Evolutionary conservation across 192 early-diverging fungal species (phyloP).

Genomic region (Lunasporangiospora selenospora): DNA sequence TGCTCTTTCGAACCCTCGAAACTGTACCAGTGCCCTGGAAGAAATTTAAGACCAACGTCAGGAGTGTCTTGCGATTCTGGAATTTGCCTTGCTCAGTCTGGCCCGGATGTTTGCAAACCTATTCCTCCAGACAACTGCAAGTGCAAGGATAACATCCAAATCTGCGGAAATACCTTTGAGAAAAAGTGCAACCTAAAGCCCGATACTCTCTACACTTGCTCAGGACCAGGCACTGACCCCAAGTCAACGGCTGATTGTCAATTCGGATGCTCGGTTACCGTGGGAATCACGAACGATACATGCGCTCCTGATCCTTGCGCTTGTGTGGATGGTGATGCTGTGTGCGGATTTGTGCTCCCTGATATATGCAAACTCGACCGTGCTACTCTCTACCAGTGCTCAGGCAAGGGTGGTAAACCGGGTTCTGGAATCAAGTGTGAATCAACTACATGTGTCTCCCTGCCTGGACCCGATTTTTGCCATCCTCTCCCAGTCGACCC

Average conservation of each 20-base stretch:
- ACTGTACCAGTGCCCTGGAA: no score
- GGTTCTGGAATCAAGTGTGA: no score
- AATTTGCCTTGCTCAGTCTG: no score
- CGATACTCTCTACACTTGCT: neutral
- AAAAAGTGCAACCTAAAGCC: neutral
- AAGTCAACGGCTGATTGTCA: neutral
- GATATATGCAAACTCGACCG: neutral
- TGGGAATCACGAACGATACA: neutral
- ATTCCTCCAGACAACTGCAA: slow-evolving; percentile 1
- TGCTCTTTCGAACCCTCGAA: no score
- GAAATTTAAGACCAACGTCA: no score
- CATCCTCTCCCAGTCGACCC: no score
- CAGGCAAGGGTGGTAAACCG: no score
- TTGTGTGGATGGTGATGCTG: neutral
- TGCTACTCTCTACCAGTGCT: neutral
- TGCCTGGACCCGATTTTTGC: no score
- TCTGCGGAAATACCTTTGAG: neutral
- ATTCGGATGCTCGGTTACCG: neutral
- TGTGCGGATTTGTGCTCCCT: neutral
- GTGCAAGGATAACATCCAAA: neutral
- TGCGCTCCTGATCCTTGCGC: neutral
- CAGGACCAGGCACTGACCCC: neutral
- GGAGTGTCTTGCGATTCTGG: no score
- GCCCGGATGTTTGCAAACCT: slow-evolving; percentile 2
- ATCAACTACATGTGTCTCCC: no score